Evolutionary conservation across 768 basidiomycete species (phyloP), one percentile per base, ranked within the genome.

Genomic region (Lyophyllum semitale): DNA sequence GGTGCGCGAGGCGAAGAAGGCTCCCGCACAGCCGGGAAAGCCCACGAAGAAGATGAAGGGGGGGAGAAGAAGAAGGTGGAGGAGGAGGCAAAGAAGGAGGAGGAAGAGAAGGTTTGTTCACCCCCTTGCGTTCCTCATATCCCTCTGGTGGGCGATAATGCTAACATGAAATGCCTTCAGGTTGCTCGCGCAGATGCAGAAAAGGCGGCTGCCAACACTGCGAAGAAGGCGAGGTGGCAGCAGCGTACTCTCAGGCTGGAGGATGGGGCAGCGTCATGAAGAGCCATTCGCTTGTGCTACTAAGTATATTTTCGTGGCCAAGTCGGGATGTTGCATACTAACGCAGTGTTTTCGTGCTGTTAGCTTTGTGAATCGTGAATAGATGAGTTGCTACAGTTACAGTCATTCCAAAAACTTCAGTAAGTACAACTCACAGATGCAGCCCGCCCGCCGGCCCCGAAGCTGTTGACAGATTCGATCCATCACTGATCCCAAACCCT

Each of bases 1-100:
- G 58, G 91, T 91, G 0, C 81, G 94, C 11, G 94, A 95, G 64
- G 90, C 91, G 33, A 98, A 97, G 80, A 95, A 93, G 77, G 73
- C 50, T 67, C 70, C 70, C 70, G 53, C 60, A 11, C 73, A 78
- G 27, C 73, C 78, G 9, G 80, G 78, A 51, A 79, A 72, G 8
- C 79, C 84, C 37, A 76, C 79, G 41, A 88, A 87, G 70, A 87
- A 86, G 57, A 85, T 80, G 45, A 88, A 86, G 60, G 87, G 85
- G n/a, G n/a, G n/a, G n/a, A 54, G 85, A 91, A 68, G 87, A 84
- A 62, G 84, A 84, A n/a, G n/a, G n/a, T n/a, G n/a, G n/a, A n/a
- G 65, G 85, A 80, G 66, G 91, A 91, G 59, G 87, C 87, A 66
- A 89, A 88, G 68, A 85, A 89, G 62, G 91, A 93, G 62, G 92